Percentiles rank a stretch among this genome's conserved stretches.
These are phyloP conservation scores for Leccinum rimulosum DNA, from an alignment of 768 basidiomycete species.

Conservation along the genomic window DNA sequence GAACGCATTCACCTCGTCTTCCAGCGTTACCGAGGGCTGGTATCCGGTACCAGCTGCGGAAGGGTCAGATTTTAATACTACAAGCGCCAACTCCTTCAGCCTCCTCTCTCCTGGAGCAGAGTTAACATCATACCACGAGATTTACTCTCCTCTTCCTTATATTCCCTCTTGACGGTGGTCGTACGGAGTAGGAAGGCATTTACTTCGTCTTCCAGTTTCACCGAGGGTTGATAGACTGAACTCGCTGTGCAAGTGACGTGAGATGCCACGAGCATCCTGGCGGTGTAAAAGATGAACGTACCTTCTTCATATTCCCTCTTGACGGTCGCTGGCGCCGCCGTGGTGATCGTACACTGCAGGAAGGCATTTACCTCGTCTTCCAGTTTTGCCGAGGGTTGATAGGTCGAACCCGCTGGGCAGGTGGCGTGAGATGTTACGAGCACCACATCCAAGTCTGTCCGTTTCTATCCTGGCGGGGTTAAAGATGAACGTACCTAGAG, in stretches of 20 bases:
- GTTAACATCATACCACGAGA: not conserved
- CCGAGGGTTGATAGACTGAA: not conserved
- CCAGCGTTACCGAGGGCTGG: constrained; percentile 2
- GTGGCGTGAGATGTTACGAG: not conserved
- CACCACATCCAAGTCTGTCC: not conserved
- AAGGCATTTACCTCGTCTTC: constrained; percentile 3
- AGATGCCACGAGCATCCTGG: not conserved
- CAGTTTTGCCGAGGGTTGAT: constrained; percentile 2
- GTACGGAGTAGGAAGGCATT: not conserved
- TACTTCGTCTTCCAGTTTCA: constrained; percentile 5
- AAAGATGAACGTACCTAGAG: constrained; percentile 2
- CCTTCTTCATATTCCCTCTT: not conserved
- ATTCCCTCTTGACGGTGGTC: not conserved
- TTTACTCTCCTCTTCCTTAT: not conserved
- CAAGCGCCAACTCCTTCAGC: not conserved
- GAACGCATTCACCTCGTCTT: constrained; percentile 1
- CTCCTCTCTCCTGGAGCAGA: not conserved
- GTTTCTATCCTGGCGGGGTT: not conserved
- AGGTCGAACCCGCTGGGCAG: not conserved
- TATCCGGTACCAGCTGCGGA: not conserved
- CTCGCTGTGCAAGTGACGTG: not conserved
- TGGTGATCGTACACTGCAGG: not conserved
- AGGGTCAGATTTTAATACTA: not conserved
- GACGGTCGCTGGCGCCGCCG: not conserved
- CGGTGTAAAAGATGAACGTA: no score